Evolutionary conservation across 139 green algal species (phyloP), one percentile per base, ranked within the genome.

Genomic region (Chlamydomonas schloesseri): DNA sequence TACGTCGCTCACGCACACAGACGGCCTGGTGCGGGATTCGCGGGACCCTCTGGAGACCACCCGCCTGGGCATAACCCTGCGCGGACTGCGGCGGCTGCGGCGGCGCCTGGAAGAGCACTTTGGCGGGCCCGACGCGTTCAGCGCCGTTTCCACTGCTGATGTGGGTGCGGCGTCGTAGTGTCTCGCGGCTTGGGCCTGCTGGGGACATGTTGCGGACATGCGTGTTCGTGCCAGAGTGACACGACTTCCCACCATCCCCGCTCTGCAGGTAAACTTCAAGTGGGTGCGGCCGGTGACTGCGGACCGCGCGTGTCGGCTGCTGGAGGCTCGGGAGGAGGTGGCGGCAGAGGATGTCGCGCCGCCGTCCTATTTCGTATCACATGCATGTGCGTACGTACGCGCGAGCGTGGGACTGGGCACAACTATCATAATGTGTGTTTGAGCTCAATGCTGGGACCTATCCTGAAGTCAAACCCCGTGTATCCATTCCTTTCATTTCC

Each of bases 1-100:
- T 50, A 8, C 42, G 6, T 50, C 42, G n/a, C 42, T 5, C 42
- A 5, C 42, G 42, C 8, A 5, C 42, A 50, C 60, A n/a, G 60
- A n/a, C 24, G 60, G 60, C 24, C 21, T 67, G 18, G 31, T 67
- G 1, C 60, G 60, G 21, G 60, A 67, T 23, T 23, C 23, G 23
- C 20, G 60, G 2, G 42, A 84, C 26, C 77, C 62, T 3, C n/a
- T 84, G 33, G 77, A 65, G 4, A 67, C 70, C 62, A 53, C 64
- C 1, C 77, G 77, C 31, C 37, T 84, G n/a, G 77, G 77, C 64
- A 74, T 84, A 64, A 84, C 77, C 4, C 64, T 74, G 28, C 64
- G 77, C 42, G 77, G 77, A 20, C 62, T 84, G 34, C 77, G 77
- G 64, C 57, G 58, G 26, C 29, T 84, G 29, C 58, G 58, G 8